Conservation (phyloP, 495 filamentous ascomycete species). For the Copromyces sp. region DNA sequence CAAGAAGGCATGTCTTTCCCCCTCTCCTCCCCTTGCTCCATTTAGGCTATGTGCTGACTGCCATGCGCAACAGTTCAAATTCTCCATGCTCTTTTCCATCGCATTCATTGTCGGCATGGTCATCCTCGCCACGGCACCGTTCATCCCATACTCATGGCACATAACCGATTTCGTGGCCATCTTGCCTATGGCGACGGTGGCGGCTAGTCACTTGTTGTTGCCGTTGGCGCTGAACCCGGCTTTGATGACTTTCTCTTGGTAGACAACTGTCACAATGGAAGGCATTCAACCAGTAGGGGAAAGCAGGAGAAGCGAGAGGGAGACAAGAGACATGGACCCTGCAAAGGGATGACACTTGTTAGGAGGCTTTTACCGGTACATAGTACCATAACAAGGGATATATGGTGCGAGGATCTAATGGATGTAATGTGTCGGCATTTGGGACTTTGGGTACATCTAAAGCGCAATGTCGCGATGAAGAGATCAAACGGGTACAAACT, state of each 20-base stretch:
- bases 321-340: too few species aligned
- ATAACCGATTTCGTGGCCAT: slow-evolving; percentile 76
- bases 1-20: slow-evolving; percentile 35
- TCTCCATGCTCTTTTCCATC: slow-evolving; percentile 56
- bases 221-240: slow-evolving; percentile 68
- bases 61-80: slow-evolving; percentile 47
- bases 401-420: neutral
- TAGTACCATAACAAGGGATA: neutral
- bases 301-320: too few species aligned
- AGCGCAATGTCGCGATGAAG: neutral
- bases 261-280: neutral
- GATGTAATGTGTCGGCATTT: neutral
- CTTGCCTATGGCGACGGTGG: slow-evolving; percentile 64
- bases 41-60: neutral
- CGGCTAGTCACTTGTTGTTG: slow-evolving; percentile 56
- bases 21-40: neutral
- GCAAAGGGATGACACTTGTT: too few species aligned
- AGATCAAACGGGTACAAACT: neutral
- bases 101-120: slow-evolving; percentile 56
- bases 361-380: neutral
- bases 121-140: slow-evolving; percentile 51
- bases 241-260: slow-evolving; percentile 76
- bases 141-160: slow-evolving; percentile 56
- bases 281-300: too few species aligned
- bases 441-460: neutral